Evolutionary conservation across 345 rosid species (phyloP).

Genomic region (Anacardium occidentale): DNA sequence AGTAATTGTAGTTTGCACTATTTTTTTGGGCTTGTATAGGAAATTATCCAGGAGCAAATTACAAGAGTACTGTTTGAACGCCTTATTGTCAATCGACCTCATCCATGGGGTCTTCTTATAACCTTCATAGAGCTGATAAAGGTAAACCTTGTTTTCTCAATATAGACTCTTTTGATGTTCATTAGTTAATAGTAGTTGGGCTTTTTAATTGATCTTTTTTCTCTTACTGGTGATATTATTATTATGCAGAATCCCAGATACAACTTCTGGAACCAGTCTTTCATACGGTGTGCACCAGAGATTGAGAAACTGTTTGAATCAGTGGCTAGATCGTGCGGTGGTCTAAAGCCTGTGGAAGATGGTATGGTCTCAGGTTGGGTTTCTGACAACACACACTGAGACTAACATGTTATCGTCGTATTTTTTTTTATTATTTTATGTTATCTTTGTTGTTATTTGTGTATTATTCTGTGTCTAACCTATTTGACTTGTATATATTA

Average conservation of each 20-base stretch:
- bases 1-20: background rate
- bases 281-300: slow-evolving; percentile 53
- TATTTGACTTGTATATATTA: no score
- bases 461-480: no score
- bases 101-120: slow-evolving; percentile 45
- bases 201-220: background rate
- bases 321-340: slow-evolving; percentile 54
- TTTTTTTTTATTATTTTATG: no score
- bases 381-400: slow-evolving; percentile 11
- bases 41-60: slow-evolving; percentile 42
- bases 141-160: slow-evolving; percentile 17
- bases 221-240: background rate
- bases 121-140: slow-evolving; percentile 44
- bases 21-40: slow-evolving; percentile 20
- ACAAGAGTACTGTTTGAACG: slow-evolving; percentile 43
- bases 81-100: slow-evolving; percentile 37
- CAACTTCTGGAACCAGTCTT: slow-evolving; percentile 49
- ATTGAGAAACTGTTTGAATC: slow-evolving; percentile 53
- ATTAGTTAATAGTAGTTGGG: background rate
- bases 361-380: slow-evolving; percentile 42
- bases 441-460: no score
- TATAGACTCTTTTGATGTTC: no score
- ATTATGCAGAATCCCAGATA: slow-evolving; percentile 46
- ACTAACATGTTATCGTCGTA: no score
- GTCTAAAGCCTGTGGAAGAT: slow-evolving; percentile 46